Conservation (phyloP, 2,329 filamentous ascomycete species). For the Penicillium sp. region DNA sequence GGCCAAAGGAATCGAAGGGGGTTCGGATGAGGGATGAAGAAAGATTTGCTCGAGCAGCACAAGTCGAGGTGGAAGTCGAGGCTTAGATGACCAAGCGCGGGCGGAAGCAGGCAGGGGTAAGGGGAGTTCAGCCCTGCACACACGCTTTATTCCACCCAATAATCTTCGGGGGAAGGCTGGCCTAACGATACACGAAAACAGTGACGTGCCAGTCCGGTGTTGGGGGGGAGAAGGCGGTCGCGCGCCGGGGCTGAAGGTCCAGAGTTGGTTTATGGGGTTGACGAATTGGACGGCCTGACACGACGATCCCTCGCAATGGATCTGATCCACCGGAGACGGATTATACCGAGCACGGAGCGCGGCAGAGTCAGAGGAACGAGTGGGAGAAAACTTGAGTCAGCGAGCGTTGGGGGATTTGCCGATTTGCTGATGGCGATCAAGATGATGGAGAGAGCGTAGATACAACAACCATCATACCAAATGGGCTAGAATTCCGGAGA, state of each 20-base stretch:
- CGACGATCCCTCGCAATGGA: conserved; percentile 10
- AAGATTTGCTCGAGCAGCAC: conserved; percentile 5
- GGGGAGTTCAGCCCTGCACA: conserved; percentile 12
- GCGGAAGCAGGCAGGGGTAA: conserved; percentile 15
- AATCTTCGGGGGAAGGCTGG: conserved; percentile 10
- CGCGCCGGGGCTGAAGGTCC: conserved; percentile 26
- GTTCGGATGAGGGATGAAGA: conserved; percentile 5
- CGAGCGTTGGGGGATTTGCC: conserved; percentile 8
- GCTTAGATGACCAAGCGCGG: conserved; percentile 9
- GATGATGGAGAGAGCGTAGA: neutral
- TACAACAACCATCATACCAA: too few relatives aligned
- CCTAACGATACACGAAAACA: conserved; percentile 20
- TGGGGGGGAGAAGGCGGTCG: conserved; percentile 28
- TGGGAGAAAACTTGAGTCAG: conserved; percentile 4
- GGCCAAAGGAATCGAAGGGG: conserved; percentile 1
- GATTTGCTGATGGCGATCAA: conserved; percentile 2
- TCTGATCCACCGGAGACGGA: conserved; percentile 5
- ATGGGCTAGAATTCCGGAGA: conserved; percentile 18
- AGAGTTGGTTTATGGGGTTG: neutral
- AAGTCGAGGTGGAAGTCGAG: conserved; percentile 12
- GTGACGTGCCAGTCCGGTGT: conserved; percentile 16
- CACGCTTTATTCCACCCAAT: conserved; percentile 15
- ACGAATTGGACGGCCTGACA: conserved; percentile 2
- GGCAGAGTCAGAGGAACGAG: neutral
- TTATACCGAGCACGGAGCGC: too few relatives aligned